phyloP scores from a whole-genome alignment of 306 rosid species.

The Castanea crenata region DNA sequence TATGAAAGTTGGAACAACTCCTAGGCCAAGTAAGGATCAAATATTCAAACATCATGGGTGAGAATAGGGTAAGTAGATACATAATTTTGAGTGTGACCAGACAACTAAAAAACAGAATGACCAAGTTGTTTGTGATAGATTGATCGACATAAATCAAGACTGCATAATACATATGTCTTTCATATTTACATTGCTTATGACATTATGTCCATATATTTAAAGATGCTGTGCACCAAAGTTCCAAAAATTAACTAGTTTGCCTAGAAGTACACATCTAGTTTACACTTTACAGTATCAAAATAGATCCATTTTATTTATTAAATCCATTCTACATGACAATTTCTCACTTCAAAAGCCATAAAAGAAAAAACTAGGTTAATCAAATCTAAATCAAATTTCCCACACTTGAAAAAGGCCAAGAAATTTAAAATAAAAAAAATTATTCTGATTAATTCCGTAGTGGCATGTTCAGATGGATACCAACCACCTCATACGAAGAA shows the following conservation, averaged over 20 bases:
- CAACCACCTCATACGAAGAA: neutral
- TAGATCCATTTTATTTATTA: neutral
- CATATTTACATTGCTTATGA: neutral
- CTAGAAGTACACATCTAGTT: neutral
- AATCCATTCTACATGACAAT: neutral
- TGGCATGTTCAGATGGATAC: neutral
- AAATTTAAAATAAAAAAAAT: neutral
- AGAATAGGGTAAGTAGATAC: too few relatives aligned
- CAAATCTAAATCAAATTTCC: neutral
- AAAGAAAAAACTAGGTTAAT: neutral
- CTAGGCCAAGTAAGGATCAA: too few relatives aligned
- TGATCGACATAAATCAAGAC: neutral
- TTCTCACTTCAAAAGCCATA: slow-evolving; percentile 1
- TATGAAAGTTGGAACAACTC: slow-evolving; percentile 5
- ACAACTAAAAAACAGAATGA: too few relatives aligned
- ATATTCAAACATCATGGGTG: too few relatives aligned
- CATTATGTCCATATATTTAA: neutral
- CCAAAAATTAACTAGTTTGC: neutral
- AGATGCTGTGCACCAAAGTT: neutral
- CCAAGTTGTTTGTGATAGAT: too few relatives aligned
- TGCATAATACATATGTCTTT: neutral
- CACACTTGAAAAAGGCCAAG: neutral
- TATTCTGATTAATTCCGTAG: neutral
- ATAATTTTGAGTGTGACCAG: too few relatives aligned
- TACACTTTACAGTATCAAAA: neutral